A percentile compares a stretch with the other conserved stretches of the same genome.
These are phyloP conservation scores for Cladophialophora exuberans DNA, from an alignment of 2,329 filamentous ascomycete species.

Conservation along the genomic window DNA sequence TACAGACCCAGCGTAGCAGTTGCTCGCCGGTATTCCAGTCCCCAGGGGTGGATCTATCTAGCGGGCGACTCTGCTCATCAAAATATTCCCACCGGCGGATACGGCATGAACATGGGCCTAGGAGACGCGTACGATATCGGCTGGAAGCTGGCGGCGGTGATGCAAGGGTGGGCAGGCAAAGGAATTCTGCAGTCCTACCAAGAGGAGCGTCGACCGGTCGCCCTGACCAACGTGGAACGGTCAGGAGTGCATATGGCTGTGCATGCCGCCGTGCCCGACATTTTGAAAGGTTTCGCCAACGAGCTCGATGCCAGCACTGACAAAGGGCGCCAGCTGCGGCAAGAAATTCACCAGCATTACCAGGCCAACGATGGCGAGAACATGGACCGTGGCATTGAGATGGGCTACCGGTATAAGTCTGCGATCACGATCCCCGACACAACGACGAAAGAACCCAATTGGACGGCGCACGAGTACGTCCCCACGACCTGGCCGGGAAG, in stretches of 20 bases:
- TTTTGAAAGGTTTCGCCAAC: not conserved
- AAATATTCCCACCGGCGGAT: conserved; percentile 41
- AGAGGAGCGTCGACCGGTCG: conserved; percentile 37
- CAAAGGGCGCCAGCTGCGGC: conserved; percentile 1
- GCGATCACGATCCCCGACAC: conserved; percentile 22
- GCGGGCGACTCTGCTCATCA: conserved; percentile 42
- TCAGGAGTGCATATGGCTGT: conserved; percentile 26
- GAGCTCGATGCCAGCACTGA: conserved; percentile 3
- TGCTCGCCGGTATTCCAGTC: conserved; percentile 31
- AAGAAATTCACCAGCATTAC: conserved; percentile 5
- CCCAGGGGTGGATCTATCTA: conserved; percentile 34
- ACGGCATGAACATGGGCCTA: conserved; percentile 44
- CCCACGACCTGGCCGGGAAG: conserved; percentile 38
- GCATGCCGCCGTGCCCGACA: not conserved
- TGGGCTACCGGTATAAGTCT: conserved; percentile 31
- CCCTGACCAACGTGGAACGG: conserved; percentile 33
- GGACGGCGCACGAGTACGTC: conserved; percentile 27
- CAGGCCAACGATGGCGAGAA: conserved; percentile 18
- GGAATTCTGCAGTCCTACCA: conserved; percentile 37
- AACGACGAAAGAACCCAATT: conserved; percentile 23
- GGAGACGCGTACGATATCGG: conserved; percentile 41
- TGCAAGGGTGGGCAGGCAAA: conserved; percentile 34
- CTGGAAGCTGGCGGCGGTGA: conserved; percentile 41
- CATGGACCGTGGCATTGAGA: conserved; percentile 29
- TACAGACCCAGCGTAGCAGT: conserved; percentile 38